Evolutionary conservation across 192 early-diverging fungal genomes (phyloP).

Genomic region (Coemansia sp.): DNA sequence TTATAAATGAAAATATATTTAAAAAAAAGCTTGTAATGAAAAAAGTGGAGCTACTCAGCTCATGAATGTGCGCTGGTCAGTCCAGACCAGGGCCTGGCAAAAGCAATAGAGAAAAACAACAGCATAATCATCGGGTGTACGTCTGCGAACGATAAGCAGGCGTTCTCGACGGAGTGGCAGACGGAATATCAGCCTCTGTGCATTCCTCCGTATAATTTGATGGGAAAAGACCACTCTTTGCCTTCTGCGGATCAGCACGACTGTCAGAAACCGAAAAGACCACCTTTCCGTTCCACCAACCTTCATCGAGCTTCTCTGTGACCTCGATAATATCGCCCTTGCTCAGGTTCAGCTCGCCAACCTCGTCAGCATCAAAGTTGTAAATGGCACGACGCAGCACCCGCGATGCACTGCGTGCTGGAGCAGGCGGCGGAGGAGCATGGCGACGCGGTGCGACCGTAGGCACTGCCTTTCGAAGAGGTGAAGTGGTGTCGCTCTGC

Average conservation of each 20-base stretch:
- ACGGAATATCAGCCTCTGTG: slow-evolving; percentile 32
- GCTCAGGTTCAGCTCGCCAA: slow-evolving; percentile 77
- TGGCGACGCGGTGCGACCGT: slow-evolving; percentile 51
- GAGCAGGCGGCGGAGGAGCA: slow-evolving; percentile 54
- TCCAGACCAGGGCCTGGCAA: background rate
- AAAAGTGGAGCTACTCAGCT: too few relatives aligned
- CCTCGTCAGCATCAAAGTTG: slow-evolving; percentile 77
- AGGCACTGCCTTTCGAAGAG: slow-evolving; percentile 22
- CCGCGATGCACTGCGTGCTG: slow-evolving; percentile 33
- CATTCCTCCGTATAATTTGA: slow-evolving; percentile 83
- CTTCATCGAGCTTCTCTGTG: slow-evolving; percentile 82
- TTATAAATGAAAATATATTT: too few relatives aligned
- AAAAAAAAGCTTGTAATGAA: too few relatives aligned
- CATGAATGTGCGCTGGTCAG: slow-evolving; percentile 11
- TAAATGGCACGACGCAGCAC: slow-evolving; percentile 68
- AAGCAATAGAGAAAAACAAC: background rate
- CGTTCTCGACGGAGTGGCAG: slow-evolving; percentile 32
- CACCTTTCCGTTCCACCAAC: slow-evolving; percentile 92
- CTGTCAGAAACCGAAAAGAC: slow-evolving; percentile 50
- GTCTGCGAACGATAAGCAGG: slow-evolving; percentile 34
- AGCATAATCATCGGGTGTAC: slow-evolving; percentile 31
- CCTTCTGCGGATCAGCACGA: slow-evolving; percentile 29
- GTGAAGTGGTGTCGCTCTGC: slow-evolving; percentile 45
- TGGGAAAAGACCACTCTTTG: slow-evolving; percentile 84
- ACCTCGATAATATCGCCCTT: slow-evolving; percentile 88